Evolutionary conservation across 2,329 filamentous ascomycete species (phyloP).

Genomic region (Chalaropsis thielavioides): DNA sequence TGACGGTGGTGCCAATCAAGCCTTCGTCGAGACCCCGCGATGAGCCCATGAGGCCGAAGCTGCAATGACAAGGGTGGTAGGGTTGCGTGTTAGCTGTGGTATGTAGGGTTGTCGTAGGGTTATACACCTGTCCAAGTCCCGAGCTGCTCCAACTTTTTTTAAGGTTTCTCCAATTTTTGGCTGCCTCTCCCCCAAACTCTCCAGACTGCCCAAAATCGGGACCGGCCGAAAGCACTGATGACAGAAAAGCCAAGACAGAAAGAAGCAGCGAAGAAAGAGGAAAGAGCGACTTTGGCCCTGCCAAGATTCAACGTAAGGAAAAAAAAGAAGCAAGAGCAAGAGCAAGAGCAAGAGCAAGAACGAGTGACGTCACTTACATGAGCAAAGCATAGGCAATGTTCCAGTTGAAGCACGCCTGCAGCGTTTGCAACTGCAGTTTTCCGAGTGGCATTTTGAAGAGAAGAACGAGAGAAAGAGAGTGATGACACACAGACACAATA

Average conservation of each 20-base stretch:
- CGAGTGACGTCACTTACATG: constrained; percentile 10
- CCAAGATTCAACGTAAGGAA: neutral
- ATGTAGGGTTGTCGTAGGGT: neutral
- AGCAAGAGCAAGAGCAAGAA: neutral
- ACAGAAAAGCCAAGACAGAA: neutral
- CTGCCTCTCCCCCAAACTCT: neutral
- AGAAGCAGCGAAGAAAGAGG: neutral
- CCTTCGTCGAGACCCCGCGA: constrained; percentile 71
- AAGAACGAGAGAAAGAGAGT: neutral
- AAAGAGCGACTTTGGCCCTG: neutral
- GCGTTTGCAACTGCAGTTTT: constrained; percentile 12
- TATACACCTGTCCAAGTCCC: neutral
- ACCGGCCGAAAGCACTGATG: neutral
- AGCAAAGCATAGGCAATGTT: constrained; percentile 17
- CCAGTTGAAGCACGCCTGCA: constrained; percentile 16
- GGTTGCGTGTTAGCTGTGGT: neutral
- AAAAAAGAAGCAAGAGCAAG: neutral
- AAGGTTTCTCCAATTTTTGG: too few species aligned
- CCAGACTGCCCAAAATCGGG: too few species aligned
- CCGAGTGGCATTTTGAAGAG: neutral
- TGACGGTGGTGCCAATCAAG: constrained; percentile 50
- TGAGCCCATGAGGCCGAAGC: constrained; percentile 59
- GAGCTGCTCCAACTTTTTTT: neutral
- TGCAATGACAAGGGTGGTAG: neutral
- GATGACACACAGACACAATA: neutral